Conservation (phyloP, 306 rosid species). For the Mucuna pruriens region DNA sequence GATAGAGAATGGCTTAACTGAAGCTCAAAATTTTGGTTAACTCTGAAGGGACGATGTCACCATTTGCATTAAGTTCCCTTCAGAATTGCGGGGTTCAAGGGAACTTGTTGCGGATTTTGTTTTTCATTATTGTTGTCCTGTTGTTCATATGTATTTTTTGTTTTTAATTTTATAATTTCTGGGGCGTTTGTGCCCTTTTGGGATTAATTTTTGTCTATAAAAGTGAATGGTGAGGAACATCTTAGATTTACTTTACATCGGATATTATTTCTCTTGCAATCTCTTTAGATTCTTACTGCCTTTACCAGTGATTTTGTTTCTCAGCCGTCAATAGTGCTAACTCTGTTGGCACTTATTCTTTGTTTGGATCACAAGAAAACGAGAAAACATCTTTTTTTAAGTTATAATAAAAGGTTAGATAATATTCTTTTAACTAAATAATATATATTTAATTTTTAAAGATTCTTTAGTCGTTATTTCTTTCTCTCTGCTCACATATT, state of each 20-base stretch:
- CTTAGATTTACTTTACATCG: neutral
- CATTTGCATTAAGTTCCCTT: conserved; percentile 42
- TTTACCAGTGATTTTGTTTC: neutral
- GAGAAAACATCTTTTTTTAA: neutral
- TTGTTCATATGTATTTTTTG: conserved; percentile 38
- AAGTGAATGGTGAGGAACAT: conserved; percentile 17
- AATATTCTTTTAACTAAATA: neutral
- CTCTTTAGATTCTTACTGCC: neutral
- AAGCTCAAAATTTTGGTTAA: conserved; percentile 60
- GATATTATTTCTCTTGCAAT: neutral
- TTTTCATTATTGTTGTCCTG: neutral
- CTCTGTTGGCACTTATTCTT: neutral
- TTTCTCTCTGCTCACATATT: neutral
- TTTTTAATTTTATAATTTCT: neutral
- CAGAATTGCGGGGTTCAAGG: conserved; percentile 33
- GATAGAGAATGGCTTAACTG: conserved; percentile 43
- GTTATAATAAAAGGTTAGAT: neutral
- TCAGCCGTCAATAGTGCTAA: neutral
- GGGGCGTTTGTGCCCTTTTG: neutral
- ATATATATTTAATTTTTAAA: neutral
- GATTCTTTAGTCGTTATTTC: neutral
- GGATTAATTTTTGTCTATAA: conserved; percentile 26
- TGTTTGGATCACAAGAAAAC: neutral
- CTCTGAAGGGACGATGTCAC: conserved; percentile 37
- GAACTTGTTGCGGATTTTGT: conserved; percentile 42